Evolutionary conservation across 106 monocot species (phyloP).

Genomic region (Dendrobium officinale): DNA sequence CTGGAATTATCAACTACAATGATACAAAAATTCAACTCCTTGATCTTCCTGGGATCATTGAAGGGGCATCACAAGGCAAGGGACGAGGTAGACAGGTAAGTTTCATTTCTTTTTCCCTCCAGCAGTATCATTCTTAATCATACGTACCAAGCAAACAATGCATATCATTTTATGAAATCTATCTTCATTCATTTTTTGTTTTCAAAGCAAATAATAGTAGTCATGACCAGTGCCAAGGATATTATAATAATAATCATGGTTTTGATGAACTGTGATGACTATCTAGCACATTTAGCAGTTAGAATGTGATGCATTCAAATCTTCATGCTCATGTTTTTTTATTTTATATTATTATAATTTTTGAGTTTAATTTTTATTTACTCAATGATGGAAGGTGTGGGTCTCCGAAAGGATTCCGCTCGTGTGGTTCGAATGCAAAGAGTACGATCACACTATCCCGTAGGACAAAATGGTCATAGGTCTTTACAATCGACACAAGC

Average conservation of each 20-base stretch:
- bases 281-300: background rate
- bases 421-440: no score
- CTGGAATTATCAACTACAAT: constrained; percentile 97
- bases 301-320: no score
- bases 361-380: no score
- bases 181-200: background rate
- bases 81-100: constrained; percentile 96
- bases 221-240: background rate
- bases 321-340: no score
- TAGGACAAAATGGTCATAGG: no score
- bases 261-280: background rate
- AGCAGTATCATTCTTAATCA: background rate
- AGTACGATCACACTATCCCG: no score
- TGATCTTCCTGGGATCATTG: constrained; percentile 99
- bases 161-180: background rate
- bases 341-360: no score
- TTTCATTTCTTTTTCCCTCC: background rate
- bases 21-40: constrained; percentile 98
- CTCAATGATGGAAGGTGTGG: no score
- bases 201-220: background rate
- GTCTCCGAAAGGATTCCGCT: no score
- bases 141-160: background rate
- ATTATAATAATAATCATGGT: background rate
- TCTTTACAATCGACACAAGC: no score
- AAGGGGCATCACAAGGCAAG: constrained; percentile 99